These are phyloP conservation scores for Ramaria sp. DNA, from an alignment of 768 basidiomycete genomes.

Conservation along the genomic window DNA sequence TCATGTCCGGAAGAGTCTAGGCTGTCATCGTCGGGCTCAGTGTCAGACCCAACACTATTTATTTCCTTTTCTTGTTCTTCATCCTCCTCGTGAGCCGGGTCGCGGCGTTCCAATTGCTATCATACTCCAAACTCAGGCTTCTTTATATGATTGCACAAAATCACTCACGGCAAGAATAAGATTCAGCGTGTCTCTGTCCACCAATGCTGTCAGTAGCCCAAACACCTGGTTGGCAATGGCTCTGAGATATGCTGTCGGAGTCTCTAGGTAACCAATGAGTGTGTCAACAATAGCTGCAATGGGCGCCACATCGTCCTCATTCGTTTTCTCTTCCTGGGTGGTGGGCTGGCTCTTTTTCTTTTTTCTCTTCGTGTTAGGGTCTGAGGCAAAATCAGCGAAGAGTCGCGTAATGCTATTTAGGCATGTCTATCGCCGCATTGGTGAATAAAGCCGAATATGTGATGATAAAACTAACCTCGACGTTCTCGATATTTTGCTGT, in stretches of 20 bases:
- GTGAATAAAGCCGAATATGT: background rate
- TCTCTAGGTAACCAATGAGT: constrained; percentile 85
- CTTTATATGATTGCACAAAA: background rate
- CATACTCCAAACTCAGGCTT: constrained; percentile 7
- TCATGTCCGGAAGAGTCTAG: constrained; percentile 35
- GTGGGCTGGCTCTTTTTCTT: constrained; percentile 6
- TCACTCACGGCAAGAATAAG: constrained; percentile 67
- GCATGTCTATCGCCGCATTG: background rate
- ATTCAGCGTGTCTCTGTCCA: constrained; percentile 62
- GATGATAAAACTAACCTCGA: constrained; percentile 1
- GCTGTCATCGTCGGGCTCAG: constrained; percentile 25
- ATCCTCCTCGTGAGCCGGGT: constrained; percentile 32
- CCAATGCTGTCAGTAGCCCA: constrained; percentile 52
- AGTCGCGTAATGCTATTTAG: background rate
- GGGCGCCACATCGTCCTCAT: constrained; percentile 41
- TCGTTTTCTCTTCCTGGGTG: constrained; percentile 16
- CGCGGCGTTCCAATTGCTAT: constrained; percentile 76
- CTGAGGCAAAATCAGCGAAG: background rate
- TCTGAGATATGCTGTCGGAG: constrained; percentile 70
- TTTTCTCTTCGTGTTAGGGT: constrained; percentile 8
- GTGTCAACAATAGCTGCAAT: constrained; percentile 80
- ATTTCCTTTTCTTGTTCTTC: constrained; percentile 21
- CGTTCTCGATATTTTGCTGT: constrained; percentile 32
- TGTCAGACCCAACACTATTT: constrained; percentile 27
- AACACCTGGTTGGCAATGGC: constrained; percentile 75